Base-by-base conservation (phyloP, 139 green algal species). In the Coelastrella sp. region DNA sequence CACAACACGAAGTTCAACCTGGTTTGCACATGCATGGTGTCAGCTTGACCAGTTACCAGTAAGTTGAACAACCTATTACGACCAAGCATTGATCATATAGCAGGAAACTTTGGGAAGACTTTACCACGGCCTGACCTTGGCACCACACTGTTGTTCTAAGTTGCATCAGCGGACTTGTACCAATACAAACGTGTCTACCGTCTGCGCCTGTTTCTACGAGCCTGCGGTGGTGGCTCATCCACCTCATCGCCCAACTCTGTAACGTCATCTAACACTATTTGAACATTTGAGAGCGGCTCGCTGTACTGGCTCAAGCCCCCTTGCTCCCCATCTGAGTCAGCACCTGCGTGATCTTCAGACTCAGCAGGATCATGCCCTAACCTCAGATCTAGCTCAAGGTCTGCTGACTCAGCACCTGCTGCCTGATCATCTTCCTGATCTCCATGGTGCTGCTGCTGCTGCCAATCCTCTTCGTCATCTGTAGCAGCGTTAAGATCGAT, bases 301-400 rank as follows among this genome's bases (percentile, higher is more conserved):
- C 76, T 83, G 76, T 61, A 80, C 47, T 60, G 74, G 22, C 74
- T 80, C 7, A 60, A 22, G 59, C 47, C 76, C 47, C 47, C 76
- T 32, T 64, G 11, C 16, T 47, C 81, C 32, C 19, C 23, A 56
- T 74, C 64, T 23, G 23, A n/a, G 54, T 83, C 54, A 4, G 5
- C 10, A 61, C 47, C 76, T 66, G 74, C 6, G 7, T 80, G 8
- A 57, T 80, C 22, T 80, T 80, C 59, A 11, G 80, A 57, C n/a
- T 76, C 81, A 87, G 4, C 81, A 74, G 58, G 77, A 65, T 65
- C 77, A 83, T 32, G 22, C 65, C 54, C 14, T 65, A 64, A 64
- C 5, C 47, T 54, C 77, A 64, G 54, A 57, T 3, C 22, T 13
- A 16, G 7, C 74, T 80, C n/a, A n/a, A 57, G 19, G 74, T 80